A percentile compares a stretch with the other conserved stretches of the same genome.
phyloP scores from a whole-genome alignment of 2,329 filamentous ascomycete genomes.

The Hirsutella thompsonii region DNA sequence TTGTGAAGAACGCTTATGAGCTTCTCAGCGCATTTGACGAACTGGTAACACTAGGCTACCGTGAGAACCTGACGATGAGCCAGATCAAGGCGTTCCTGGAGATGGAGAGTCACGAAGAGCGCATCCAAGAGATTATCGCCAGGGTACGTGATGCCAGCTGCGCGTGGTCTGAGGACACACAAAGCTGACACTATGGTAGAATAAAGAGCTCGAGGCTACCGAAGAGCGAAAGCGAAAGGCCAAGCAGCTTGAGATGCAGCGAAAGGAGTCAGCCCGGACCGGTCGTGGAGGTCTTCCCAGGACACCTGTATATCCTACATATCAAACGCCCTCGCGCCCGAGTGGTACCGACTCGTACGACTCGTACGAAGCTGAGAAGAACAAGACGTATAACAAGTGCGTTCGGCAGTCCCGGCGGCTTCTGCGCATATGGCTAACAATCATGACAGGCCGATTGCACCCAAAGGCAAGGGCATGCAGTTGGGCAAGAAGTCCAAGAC shows the following conservation, averaged over 20 bases:
- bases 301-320: conserved; percentile 76
- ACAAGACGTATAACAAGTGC: conserved; percentile 74
- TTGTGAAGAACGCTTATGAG: conserved; percentile 88
- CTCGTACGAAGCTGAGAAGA: conserved; percentile 93
- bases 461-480: conserved; percentile 97
- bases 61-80: conserved; percentile 89
- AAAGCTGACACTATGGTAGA: too few relatives aligned
- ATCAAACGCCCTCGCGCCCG: conserved; percentile 66
- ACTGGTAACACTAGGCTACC: conserved; percentile 86
- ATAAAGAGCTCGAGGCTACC: conserved; percentile 96
- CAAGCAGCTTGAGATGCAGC: conserved; percentile 97
- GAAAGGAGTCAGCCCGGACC: conserved; percentile 81
- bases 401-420: conserved; percentile 12
- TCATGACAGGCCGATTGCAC: conserved; percentile 32
- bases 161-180: too few relatives aligned
- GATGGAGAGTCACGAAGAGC: conserved; percentile 98
- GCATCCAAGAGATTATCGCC: conserved; percentile 96
- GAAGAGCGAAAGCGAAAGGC: conserved; percentile 98
- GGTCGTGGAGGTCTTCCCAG: conserved; percentile 55
- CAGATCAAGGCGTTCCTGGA: conserved; percentile 99
- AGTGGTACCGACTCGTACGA: conserved; percentile 75
- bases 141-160: conserved; percentile 40
- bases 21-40: conserved; percentile 95
- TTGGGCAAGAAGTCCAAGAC: conserved; percentile 98
- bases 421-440: not conserved